Evolutionary conservation across 768 basidiomycete genomes (phyloP).

Genomic region (Suillus bovinus): DNA sequence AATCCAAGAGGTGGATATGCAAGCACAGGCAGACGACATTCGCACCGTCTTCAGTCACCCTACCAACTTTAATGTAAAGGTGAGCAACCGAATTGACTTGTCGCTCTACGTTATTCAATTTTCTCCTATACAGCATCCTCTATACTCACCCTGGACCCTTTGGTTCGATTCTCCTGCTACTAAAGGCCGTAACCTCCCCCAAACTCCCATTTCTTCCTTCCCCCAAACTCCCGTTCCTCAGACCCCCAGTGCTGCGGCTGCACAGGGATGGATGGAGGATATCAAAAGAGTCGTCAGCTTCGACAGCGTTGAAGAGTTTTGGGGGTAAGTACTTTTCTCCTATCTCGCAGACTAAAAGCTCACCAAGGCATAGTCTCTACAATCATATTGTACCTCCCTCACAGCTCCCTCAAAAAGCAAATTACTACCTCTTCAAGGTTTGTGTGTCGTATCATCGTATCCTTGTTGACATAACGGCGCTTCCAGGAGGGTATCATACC

Average conservation of each 20-base stretch:
- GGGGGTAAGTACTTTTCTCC: slow-evolving; percentile 69
- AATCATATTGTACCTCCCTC: slow-evolving; percentile 98
- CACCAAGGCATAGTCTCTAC: slow-evolving; percentile 62
- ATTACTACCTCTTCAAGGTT: slow-evolving; percentile 99
- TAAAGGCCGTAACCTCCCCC: slow-evolving; percentile 86
- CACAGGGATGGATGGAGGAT: slow-evolving; percentile 97
- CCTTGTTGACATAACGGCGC: slow-evolving; percentile 8
- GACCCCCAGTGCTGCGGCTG: slow-evolving; percentile 72
- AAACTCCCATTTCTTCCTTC: slow-evolving; percentile 77
- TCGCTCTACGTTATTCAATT: slow-evolving; percentile 8
- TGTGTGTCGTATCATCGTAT: slow-evolving; percentile 21
- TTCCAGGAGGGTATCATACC: slow-evolving; percentile 90
- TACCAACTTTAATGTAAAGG: slow-evolving; percentile 95
- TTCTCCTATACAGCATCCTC: slow-evolving; percentile 66
- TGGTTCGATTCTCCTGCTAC: slow-evolving; percentile 97
- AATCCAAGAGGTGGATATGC: slow-evolving; percentile 85
- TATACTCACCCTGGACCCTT: slow-evolving; percentile 94
- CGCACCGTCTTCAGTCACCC: slow-evolving; percentile 94
- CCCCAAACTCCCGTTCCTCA: slow-evolving; percentile 73
- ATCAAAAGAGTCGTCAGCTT: slow-evolving; percentile 96
- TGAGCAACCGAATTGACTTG: slow-evolving; percentile 31
- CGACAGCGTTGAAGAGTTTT: slow-evolving; percentile 98
- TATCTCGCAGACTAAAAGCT: slow-evolving; percentile 8
- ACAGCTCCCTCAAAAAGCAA: slow-evolving; percentile 91
- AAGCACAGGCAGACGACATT: slow-evolving; percentile 78